Conservation (phyloP, 306 rosid species). For the Castanea crenata region DNA sequence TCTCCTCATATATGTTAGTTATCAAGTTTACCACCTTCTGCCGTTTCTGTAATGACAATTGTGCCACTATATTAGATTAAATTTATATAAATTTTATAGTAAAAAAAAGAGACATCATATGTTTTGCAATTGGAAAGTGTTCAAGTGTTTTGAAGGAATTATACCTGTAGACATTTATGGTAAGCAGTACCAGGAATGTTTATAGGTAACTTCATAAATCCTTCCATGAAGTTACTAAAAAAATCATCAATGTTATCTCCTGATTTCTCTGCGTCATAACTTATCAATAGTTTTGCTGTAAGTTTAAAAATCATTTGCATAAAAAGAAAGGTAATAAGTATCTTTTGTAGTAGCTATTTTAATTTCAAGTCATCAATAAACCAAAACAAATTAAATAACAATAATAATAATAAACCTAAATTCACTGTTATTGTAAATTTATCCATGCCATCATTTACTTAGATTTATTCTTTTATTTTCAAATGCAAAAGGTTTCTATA, state of each 20-base stretch:
- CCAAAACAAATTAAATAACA: no score
- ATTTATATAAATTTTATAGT: background rate
- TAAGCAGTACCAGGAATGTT: slow-evolving; percentile 41
- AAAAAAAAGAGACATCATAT: background rate
- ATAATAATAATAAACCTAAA: no score
- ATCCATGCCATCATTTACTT: no score
- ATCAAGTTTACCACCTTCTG: slow-evolving; percentile 21
- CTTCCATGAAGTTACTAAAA: slow-evolving; percentile 17
- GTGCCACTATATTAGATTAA: background rate
- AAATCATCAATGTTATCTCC: background rate
- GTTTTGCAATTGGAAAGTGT: no score
- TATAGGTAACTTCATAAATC: slow-evolving; percentile 41
- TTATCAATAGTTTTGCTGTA: background rate
- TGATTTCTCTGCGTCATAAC: background rate
- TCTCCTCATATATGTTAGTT: slow-evolving; percentile 24
- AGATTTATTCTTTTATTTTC: no score
- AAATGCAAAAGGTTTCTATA: no score
- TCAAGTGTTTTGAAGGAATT: background rate
- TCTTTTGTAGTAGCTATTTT: no score
- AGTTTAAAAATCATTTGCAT: background rate
- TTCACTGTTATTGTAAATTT: no score
- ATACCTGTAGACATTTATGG: slow-evolving; percentile 31
- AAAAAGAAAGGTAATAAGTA: no score
- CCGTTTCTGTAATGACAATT: background rate
- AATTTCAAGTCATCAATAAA: no score